Evolutionary conservation across 148 eudicot genomes (phyloP).

Genomic region (Chenopodium album): DNA sequence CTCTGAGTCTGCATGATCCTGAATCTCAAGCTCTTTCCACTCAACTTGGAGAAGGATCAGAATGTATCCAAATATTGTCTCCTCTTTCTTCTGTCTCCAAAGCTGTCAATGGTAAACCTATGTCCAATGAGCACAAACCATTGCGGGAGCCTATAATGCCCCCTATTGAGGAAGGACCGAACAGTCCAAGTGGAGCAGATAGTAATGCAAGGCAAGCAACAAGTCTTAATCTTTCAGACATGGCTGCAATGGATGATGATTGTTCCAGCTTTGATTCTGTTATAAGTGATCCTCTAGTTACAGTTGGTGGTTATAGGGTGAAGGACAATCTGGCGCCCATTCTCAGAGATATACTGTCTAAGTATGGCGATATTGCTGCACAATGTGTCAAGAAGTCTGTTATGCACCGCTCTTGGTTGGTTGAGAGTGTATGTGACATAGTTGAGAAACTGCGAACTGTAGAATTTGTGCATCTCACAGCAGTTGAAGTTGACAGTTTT

Average conservation of each 20-base stretch:
- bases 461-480: slow-evolving; percentile 16
- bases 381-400: slow-evolving; percentile 11
- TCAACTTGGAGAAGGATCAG: slow-evolving; percentile 2
- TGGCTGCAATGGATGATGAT: slow-evolving; percentile 27
- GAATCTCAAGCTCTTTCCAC: background rate
- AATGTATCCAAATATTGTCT: slow-evolving; percentile 3
- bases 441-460: slow-evolving; percentile 13
- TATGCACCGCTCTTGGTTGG: slow-evolving; percentile 16
- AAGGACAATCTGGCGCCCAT: slow-evolving; percentile 19
- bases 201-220: background rate
- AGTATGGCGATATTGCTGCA: slow-evolving; percentile 29
- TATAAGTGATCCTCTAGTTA: background rate
- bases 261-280: slow-evolving; percentile 10
- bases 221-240: slow-evolving; percentile 24
- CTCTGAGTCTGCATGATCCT: background rate
- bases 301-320: slow-evolving; percentile 24
- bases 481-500: slow-evolving; percentile 17
- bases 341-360: slow-evolving; percentile 18
- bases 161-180: background rate
- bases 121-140: background rate
- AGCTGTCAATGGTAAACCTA: background rate
- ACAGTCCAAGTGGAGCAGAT: background rate
- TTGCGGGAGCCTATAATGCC: background rate
- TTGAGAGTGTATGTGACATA: slow-evolving; percentile 25
- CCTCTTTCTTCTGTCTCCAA: background rate